Evolutionary conservation across 768 basidiomycete species (phyloP), one percentile per base, ranked within the genome.

Genomic region (Termitomyces sp.): DNA sequence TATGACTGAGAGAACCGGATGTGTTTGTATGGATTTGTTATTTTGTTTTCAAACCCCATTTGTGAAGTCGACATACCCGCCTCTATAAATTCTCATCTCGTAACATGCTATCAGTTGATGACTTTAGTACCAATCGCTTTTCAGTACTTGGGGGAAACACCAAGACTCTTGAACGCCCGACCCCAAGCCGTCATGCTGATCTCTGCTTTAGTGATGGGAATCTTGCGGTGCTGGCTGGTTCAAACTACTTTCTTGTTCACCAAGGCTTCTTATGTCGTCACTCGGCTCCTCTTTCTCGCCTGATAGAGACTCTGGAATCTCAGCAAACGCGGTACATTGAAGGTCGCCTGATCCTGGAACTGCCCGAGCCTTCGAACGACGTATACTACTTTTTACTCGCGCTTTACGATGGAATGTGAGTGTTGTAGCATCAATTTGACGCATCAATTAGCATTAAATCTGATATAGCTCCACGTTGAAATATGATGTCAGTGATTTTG

Each of bases 401-500:
- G 4, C 62, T 92, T 16, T 91, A 89, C 62, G 88, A 89, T 61
- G 87, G 87, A 65, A 75, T 84, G 87, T 88, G 66, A 65, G 87
- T 74, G 16, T 27, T 49, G n/a, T 10, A 43, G 4, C 46, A 48
- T 48, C 49, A 12, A 39, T n/a, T 59, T 43, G 29, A 13, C 53
- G 16, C 26, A 18, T 49, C 36, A n/a, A 46, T 59, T 46, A 64
- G 55, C 18, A 27, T 60, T 68, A n/a, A 51, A 31, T 31, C 34
- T 57, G 43, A 18, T 29, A 26, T 57, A 81, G 84, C 48, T 79
- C 81, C 56, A 69, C 72, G 39, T 59, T 85, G 34, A 74, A 75
- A 31, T 78, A 77, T 59, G 77, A 81, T 61, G 67, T 67, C 41
- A 65, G 66, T n/a, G 78, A 83, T 61, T 87, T 89, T 63, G 56